phyloP scores from a whole-genome alignment of 106 monocot genomes.

The Cymbidium sinense region DNA sequence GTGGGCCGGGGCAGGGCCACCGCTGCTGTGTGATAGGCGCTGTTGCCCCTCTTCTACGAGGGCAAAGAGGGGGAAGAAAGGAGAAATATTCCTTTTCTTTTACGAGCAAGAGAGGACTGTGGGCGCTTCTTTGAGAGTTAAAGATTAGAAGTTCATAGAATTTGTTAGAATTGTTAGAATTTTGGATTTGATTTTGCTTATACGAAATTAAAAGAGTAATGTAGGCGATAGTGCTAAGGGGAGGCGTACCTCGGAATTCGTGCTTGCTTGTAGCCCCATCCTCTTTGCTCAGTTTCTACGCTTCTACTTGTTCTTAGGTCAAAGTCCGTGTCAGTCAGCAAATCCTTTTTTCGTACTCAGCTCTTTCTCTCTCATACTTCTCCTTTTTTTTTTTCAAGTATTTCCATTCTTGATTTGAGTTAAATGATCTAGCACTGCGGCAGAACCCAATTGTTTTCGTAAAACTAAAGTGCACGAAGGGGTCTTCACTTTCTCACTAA shows the following conservation, averaged over 20 bases:
- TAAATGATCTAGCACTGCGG: background rate
- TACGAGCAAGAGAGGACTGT: background rate
- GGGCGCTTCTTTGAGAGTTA: no score
- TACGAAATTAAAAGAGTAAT: no score
- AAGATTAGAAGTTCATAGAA: no score
- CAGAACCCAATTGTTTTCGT: background rate
- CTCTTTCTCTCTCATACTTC: background rate
- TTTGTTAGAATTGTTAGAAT: no score
- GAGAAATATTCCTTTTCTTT: background rate
- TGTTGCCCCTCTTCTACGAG: background rate
- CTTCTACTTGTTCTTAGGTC: slow-evolving; percentile 25
- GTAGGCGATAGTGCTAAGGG: no score
- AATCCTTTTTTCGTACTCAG: slow-evolving; percentile 14
- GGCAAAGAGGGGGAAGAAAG: background rate
- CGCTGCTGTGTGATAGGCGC: background rate
- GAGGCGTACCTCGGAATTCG: slow-evolving; percentile 3
- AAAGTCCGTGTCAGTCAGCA: slow-evolving; percentile 35
- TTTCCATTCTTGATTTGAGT: background rate
- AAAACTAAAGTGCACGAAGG: background rate
- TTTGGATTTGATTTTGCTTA: no score
- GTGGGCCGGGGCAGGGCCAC: background rate
- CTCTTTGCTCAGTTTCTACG: slow-evolving; percentile 5
- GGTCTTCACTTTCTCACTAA: no score
- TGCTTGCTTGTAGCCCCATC: slow-evolving; percentile 2
- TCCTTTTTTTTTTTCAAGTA: background rate